phyloP scores from a whole-genome alignment of 2,329 filamentous ascomycete species.

The Botryosphaeria agaves region DNA sequence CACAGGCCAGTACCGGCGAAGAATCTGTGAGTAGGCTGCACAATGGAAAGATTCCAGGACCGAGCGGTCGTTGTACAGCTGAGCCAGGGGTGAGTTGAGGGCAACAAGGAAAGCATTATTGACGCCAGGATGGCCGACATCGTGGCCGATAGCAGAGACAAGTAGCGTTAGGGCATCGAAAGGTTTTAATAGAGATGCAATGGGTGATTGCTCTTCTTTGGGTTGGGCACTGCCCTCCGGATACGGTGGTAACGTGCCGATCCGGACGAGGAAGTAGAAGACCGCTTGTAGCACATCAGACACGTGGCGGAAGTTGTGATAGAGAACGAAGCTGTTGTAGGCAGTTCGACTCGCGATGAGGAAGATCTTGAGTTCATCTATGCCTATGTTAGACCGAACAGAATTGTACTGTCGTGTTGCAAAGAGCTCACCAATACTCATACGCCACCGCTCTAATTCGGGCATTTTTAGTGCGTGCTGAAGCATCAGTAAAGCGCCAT shows the following conservation, averaged over 20 bases:
- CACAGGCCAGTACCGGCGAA: constrained; percentile 78
- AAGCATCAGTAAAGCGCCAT: constrained; percentile 75
- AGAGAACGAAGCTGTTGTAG: constrained; percentile 94
- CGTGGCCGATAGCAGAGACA: constrained; percentile 92
- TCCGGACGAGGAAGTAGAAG: constrained; percentile 72
- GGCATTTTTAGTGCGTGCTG: constrained; percentile 72
- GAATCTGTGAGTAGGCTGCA: constrained; percentile 88
- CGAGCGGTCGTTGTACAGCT: constrained; percentile 92
- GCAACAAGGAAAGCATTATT: constrained; percentile 94
- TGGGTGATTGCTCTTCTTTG: constrained; percentile 25
- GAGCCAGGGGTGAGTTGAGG: constrained; percentile 79
- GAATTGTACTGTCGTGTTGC: constrained; percentile 24
- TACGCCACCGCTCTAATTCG: constrained; percentile 55
- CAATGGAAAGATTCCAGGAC: constrained; percentile 96
- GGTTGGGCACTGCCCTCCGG: constrained; percentile 20
- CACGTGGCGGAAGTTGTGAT: constrained; percentile 96
- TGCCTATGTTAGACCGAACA: constrained; percentile 7
- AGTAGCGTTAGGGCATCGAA: constrained; percentile 81
- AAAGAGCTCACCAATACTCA: constrained; percentile 4
- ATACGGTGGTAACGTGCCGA: constrained; percentile 59
- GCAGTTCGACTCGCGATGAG: constrained; percentile 75
- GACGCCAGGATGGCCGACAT: constrained; percentile 92
- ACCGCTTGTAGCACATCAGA: constrained; percentile 89
- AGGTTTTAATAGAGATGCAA: constrained; percentile 61
- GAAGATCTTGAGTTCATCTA: constrained; percentile 70